Evolutionary conservation across 129 eudicot genomes (phyloP).

Genomic region (Flaveria brownii): DNA sequence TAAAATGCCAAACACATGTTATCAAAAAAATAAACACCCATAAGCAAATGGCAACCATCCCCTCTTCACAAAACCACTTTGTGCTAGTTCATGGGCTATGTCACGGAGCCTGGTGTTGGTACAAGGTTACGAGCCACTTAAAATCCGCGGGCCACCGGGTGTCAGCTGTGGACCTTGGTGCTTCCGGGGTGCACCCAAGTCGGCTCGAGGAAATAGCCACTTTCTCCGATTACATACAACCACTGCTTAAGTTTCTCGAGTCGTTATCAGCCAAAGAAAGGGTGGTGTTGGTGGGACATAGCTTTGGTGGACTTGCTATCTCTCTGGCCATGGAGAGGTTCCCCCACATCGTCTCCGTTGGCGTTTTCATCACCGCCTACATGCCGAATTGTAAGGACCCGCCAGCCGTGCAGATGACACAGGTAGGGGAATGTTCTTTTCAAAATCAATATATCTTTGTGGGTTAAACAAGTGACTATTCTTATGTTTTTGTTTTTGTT

Average conservation of each 20-base stretch:
- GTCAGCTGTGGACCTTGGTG: slow-evolving; percentile 59
- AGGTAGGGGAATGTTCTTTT: slow-evolving; percentile 11
- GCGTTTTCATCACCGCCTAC: slow-evolving; percentile 47
- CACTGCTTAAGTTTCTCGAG: slow-evolving; percentile 45
- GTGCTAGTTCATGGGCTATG: slow-evolving; percentile 61
- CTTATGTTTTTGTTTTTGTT: not conserved
- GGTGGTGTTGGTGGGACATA: slow-evolving; percentile 65
- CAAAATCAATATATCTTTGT: no score
- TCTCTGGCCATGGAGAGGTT: slow-evolving; percentile 60
- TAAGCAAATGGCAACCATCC: slow-evolving; percentile 8
- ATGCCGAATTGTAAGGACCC: slow-evolving; percentile 53
- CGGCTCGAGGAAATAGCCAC: slow-evolving; percentile 40
- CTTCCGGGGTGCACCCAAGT: slow-evolving; percentile 48
- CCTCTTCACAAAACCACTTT: slow-evolving; percentile 40
- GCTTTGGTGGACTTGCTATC: slow-evolving; percentile 55
- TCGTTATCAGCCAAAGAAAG: slow-evolving; percentile 38
- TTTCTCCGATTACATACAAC: slow-evolving; percentile 47
- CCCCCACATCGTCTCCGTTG: slow-evolving; percentile 42
- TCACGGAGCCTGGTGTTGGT: slow-evolving; percentile 82
- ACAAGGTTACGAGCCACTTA: slow-evolving; percentile 46
- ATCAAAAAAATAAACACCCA: not conserved
- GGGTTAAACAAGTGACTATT: no score
- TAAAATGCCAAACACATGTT: not conserved
- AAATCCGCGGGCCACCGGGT: slow-evolving; percentile 44
- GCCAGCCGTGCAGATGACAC: slow-evolving; percentile 44